Evolutionary conservation across 345 rosid species (phyloP), one percentile per base, ranked within the genome.

Genomic region (Brassica nigra): DNA sequence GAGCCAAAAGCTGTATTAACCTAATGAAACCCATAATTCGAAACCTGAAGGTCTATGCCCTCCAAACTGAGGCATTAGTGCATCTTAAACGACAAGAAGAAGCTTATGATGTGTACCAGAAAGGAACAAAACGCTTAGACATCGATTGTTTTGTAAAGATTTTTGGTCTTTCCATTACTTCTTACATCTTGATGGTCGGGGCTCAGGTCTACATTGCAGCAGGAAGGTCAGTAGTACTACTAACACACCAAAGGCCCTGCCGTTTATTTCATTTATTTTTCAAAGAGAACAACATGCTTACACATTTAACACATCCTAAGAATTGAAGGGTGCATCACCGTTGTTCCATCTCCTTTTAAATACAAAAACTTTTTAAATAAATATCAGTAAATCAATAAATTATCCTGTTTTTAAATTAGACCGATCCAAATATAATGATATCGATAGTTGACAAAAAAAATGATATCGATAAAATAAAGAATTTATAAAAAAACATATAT

Each of bases 51-150:
- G 88, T 87, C 36, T 84, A 76, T 75, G 87, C 94, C 8, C 81
- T 90, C 65, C 88, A 88, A 85, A 81, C 88, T 14, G 91, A 90
- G 78, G 91, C 97, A 15, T 74, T 89, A 5, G 29, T 89, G 79
- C 82, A 82, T 75, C 87, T 91, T 52, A 84, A 80, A 23, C 85
- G 89, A 74, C 90, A 89, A 57, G 83, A 89, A 62, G 90, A 92
- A 76, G 92, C 97, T 12, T 83, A 70, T 77, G 71, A 54, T 33
- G 81, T 83, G 29, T 88, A 86, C 76, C 59, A 62, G 15, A 86
- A 89, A 81, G 83, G 83, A 70, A 81, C 77, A 23, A 87, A 86
- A 15, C 82, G 64, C 14, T 83, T 89, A 6, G 61, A 76, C 27
- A 74, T 79, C 36, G 89, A 90, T 66, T 63, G 83, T 65, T 85